A percentile compares a stretch with the other conserved stretches of the same genome.
These are phyloP conservation scores for Phialophora chinensis DNA, from an alignment of 2,329 filamentous ascomycete species.

Conservation along the genomic window DNA sequence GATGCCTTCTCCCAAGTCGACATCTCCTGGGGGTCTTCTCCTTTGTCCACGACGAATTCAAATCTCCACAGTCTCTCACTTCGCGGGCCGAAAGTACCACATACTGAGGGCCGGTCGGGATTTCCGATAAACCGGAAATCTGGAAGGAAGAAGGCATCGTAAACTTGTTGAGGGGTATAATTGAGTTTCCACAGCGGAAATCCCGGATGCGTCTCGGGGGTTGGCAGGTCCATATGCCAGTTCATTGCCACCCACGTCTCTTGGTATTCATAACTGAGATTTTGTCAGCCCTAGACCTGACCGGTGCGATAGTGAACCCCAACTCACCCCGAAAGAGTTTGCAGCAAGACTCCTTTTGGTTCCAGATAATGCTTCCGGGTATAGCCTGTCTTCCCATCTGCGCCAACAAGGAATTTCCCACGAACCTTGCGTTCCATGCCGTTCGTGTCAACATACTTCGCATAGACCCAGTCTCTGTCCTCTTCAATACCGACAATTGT, in stretches of 20 bases:
- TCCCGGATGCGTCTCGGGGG: constrained; percentile 53
- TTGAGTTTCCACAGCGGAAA: constrained; percentile 58
- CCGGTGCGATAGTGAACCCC: not conserved
- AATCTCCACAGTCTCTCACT: constrained; percentile 53
- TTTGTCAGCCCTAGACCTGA: constrained; percentile 1
- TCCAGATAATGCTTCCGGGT: constrained; percentile 56
- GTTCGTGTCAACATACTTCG: constrained; percentile 35
- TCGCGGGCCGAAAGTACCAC: constrained; percentile 53
- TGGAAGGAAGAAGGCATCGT: constrained; percentile 56
- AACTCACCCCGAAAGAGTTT: constrained; percentile 37
- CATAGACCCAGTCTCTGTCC: constrained; percentile 30
- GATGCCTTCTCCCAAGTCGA: constrained; percentile 41
- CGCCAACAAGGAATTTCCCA: constrained; percentile 49
- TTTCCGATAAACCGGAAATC: constrained; percentile 55
- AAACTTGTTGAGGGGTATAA: constrained; percentile 55
- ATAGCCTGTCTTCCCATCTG: constrained; percentile 57
- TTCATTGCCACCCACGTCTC: constrained; percentile 58
- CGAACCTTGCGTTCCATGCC: constrained; percentile 34
- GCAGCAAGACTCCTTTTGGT: constrained; percentile 48
- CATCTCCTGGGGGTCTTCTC: constrained; percentile 44
- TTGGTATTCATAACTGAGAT: constrained; percentile 33
- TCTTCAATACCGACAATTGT: constrained; percentile 32
- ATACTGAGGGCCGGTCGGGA: constrained; percentile 51
- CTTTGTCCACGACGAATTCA: constrained; percentile 46
- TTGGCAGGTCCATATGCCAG: constrained; percentile 52